Evolutionary conservation across 257 asterid genomes (phyloP).

Genomic region (Coffea canephora): DNA sequence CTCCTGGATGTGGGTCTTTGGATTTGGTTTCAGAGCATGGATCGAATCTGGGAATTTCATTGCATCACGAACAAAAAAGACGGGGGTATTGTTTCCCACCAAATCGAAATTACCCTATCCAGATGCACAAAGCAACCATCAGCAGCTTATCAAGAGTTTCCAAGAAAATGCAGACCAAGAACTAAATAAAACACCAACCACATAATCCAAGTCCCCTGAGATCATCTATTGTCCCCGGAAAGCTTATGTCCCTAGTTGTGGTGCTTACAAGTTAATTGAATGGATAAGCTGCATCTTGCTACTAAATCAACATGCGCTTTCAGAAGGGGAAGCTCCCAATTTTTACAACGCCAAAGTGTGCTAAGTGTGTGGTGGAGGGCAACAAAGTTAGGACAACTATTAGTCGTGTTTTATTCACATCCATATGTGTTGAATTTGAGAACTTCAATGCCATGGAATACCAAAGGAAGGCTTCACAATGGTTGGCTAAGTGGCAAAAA

Average conservation of each 20-base stretch:
- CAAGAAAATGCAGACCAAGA: neutral
- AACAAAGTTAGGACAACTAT: neutral
- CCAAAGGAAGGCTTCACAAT: neutral
- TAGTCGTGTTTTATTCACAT: neutral
- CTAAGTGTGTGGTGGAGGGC: neutral
- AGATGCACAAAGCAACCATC: neutral
- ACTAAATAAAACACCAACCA: neutral
- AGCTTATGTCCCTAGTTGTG: neutral
- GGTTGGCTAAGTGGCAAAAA: neutral
- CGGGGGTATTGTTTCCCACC: constrained; percentile 98
- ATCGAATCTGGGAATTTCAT: constrained; percentile 92
- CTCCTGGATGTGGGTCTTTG: constrained; percentile 94
- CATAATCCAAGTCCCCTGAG: neutral
- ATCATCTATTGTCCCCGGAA: neutral
- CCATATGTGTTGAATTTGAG: neutral
- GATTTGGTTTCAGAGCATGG: constrained; percentile 91
- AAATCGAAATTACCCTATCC: constrained; percentile 88
- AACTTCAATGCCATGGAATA: neutral
- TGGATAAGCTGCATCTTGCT: neutral
- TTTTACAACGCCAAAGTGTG: neutral
- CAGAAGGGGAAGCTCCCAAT: neutral
- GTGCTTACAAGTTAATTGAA: neutral
- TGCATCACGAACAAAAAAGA: constrained; percentile 86
- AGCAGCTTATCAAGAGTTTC: neutral
- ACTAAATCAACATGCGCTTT: neutral